Evolutionary conservation across 75 land plant species (phyloP).

Genomic region (Picea glauca): DNA sequence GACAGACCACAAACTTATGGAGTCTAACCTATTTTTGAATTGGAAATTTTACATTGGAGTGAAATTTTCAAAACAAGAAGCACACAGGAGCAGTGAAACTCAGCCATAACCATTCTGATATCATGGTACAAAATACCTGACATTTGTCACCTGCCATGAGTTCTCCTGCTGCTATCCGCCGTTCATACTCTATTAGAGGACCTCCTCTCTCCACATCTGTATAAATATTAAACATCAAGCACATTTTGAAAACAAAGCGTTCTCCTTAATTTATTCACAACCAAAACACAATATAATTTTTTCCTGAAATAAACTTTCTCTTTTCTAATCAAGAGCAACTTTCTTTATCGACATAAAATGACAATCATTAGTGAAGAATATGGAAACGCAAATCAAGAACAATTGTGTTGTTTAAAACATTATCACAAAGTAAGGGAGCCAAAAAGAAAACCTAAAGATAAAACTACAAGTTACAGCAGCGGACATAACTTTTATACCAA

Average conservation of each 20-base stretch:
- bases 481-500: neutral
- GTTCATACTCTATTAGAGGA: constrained; percentile 84
- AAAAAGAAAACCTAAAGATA: neutral
- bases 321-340: neutral
- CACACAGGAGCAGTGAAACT: neutral
- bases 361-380: neutral
- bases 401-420: no score
- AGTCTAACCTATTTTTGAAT: neutral
- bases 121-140: constrained; percentile 54
- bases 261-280: neutral
- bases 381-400: neutral
- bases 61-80: neutral
- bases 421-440: neutral
- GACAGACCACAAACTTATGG: neutral
- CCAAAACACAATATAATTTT: neutral
- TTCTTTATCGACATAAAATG: neutral
- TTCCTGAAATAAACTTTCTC: neutral
- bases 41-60: neutral
- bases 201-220: constrained; percentile 30
- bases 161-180: constrained; percentile 78
- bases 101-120: neutral
- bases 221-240: no score
- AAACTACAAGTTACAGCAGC: neutral
- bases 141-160: constrained; percentile 72
- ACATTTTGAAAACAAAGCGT: neutral